Evolutionary conservation across 2,329 filamentous ascomycete species (phyloP).

Genomic region (Fusarium sp.): DNA sequence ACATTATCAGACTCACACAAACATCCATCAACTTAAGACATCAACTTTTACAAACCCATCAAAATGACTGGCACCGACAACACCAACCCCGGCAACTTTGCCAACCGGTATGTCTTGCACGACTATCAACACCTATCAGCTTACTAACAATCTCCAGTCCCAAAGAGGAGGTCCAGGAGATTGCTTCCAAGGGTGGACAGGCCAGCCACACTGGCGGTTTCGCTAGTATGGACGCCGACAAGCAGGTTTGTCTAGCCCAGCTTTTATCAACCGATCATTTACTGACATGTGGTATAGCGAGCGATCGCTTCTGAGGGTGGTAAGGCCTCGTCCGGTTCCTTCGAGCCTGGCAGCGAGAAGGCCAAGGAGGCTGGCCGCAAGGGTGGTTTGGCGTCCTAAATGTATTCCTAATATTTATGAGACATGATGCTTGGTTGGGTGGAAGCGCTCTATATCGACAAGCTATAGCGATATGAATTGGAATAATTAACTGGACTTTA

Average conservation of each 20-base stretch:
- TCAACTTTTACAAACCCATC: background rate
- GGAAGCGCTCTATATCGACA: background rate
- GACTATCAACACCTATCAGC: accelerated
- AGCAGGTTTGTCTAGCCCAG: slow-evolving; percentile 55
- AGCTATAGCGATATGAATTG: background rate
- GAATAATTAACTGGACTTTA: background rate
- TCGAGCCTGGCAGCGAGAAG: slow-evolving; percentile 66
- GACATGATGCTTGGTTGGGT: background rate
- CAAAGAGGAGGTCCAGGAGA: slow-evolving; percentile 61
- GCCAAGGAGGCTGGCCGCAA: slow-evolving; percentile 69
- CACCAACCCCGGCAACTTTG: slow-evolving; percentile 50
- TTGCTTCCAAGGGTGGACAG: slow-evolving; percentile 60
- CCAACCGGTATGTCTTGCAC: slow-evolving; percentile 43
- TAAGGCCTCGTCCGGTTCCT: slow-evolving; percentile 67
- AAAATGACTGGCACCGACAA: slow-evolving; percentile 46
- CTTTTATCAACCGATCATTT: slow-evolving; percentile 17
- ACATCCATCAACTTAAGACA: background rate
- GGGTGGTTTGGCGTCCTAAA: slow-evolving; percentile 57
- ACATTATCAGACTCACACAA: background rate
- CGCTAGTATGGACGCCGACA: slow-evolving; percentile 59
- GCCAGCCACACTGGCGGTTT: slow-evolving; percentile 57
- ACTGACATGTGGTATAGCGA: slow-evolving; percentile 46
- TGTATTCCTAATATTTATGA: background rate
- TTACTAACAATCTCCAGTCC: slow-evolving; percentile 44
- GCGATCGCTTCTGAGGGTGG: slow-evolving; percentile 71